Conservation (phyloP, 192 early-diverging fungal genomes). For the Podila minutissima region DNA sequence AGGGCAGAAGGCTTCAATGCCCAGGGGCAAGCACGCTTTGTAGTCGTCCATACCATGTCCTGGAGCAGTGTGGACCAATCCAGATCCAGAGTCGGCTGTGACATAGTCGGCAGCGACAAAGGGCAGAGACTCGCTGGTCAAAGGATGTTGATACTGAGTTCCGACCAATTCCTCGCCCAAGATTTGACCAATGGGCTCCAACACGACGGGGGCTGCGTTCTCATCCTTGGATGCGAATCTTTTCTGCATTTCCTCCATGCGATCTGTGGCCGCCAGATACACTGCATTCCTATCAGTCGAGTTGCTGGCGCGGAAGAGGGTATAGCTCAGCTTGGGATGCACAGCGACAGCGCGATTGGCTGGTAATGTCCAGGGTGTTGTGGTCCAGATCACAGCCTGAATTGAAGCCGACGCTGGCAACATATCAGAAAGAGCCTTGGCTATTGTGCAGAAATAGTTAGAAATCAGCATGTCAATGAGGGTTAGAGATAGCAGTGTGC, state of each 20-base stretch:
- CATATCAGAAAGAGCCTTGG: conserved; percentile 6
- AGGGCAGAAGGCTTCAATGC: conserved; percentile 72
- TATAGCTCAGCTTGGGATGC: conserved; percentile 71
- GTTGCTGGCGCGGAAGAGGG: conserved; percentile 47
- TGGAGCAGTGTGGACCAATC: conserved; percentile 86
- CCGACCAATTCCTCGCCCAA: conserved; percentile 63
- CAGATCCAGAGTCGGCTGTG: conserved; percentile 73
- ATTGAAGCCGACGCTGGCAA: conserved; percentile 26
- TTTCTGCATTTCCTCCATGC: conserved; percentile 48
- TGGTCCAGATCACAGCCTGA: conserved; percentile 77
- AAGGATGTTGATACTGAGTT: conserved; percentile 63
- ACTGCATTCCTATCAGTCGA: conserved; percentile 8
- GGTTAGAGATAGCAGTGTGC: background rate
- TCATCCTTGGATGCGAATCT: conserved; percentile 23
- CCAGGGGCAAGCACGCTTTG: conserved; percentile 62
- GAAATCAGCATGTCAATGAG: background rate
- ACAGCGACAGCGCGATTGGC: conserved; percentile 80
- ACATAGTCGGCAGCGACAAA: conserved; percentile 76
- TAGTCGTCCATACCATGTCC: conserved; percentile 90
- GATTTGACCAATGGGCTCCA: conserved; percentile 30
- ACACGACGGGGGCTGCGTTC: conserved; percentile 10
- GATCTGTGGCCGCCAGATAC: conserved; percentile 58
- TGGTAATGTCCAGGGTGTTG: conserved; percentile 85
- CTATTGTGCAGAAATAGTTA: conserved; percentile 4
- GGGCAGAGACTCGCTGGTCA: conserved; percentile 56